Evolutionary conservation across 2,329 filamentous ascomycete species (phyloP).

Genomic region (Xylaria sp.): DNA sequence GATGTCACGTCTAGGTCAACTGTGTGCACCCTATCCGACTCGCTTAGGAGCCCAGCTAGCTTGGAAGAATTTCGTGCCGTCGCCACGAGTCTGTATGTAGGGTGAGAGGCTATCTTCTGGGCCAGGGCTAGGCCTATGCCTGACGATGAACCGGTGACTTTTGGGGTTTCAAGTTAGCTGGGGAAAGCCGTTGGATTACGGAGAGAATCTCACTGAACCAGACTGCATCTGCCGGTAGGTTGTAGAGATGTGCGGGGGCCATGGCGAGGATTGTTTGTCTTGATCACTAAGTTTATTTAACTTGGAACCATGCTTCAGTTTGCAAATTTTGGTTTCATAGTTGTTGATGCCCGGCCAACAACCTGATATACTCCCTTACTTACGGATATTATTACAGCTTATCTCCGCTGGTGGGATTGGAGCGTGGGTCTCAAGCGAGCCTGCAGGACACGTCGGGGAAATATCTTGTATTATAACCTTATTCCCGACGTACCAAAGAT

Average conservation of each 20-base stretch:
- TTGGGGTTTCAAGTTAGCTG: slow-evolving; percentile 26
- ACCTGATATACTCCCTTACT: no score
- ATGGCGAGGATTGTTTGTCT: not conserved
- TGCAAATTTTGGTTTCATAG: no score
- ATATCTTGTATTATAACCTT: no score
- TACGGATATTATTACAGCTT: no score
- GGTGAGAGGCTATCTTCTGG: slow-evolving; percentile 50
- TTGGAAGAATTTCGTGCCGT: slow-evolving; percentile 51
- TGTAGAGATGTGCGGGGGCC: slow-evolving; percentile 26
- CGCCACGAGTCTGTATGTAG: slow-evolving; percentile 55
- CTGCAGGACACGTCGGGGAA: no score
- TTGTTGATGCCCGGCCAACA: no score
- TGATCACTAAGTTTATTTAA: no score
- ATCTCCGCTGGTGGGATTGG: no score
- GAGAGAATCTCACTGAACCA: slow-evolving; percentile 34
- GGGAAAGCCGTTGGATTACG: not conserved
- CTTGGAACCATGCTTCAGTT: no score
- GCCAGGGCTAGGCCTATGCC: slow-evolving; percentile 58
- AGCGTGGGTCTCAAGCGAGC: no score
- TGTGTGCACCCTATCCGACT: slow-evolving; percentile 24
- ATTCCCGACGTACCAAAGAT: no score
- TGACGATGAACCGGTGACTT: slow-evolving; percentile 61
- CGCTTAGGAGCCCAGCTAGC: not conserved
- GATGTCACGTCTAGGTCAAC: slow-evolving; percentile 37
- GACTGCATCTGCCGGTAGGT: slow-evolving; percentile 34